A percentile compares a stretch with the other conserved stretches of the same genome.
These are phyloP conservation scores for Suhomyces faveliae DNA, from an alignment of 805 yeast genomes.

Conservation along the genomic window DNA sequence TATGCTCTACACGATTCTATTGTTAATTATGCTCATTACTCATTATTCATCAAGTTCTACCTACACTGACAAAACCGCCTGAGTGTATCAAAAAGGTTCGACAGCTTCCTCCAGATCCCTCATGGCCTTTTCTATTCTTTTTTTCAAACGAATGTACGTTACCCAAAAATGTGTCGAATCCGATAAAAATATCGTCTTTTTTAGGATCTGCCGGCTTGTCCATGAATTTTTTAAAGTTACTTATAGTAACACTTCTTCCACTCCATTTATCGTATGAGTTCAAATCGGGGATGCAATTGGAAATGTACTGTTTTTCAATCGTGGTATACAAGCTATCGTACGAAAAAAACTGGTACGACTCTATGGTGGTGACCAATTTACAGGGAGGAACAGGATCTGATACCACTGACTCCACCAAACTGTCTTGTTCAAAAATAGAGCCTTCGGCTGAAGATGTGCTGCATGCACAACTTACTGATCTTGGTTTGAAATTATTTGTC, in stretches of 20 bases:
- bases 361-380: slow-evolving; percentile 8
- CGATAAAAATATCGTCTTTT: slow-evolving; percentile 9
- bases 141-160: slow-evolving; percentile 5
- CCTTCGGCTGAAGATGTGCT: not conserved
- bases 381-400: not conserved
- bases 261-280: slow-evolving; percentile 41
- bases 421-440: not conserved
- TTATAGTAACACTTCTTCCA: slow-evolving; percentile 11
- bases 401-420: not conserved
- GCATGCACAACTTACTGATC: not conserved
- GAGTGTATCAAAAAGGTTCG: slow-evolving; percentile 25
- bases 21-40: not conserved
- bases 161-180: slow-evolving; percentile 3
- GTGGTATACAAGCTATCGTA: slow-evolving; percentile 18
- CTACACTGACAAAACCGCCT: slow-evolving; percentile 28
- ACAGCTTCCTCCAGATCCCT: slow-evolving; percentile 13
- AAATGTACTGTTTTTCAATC: slow-evolving; percentile 36
- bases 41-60: not conserved
- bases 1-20: not conserved
- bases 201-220: not conserved
- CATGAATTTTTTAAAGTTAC: slow-evolving; percentile 8
- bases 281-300: slow-evolving; percentile 37
- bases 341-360: slow-evolving; percentile 12
- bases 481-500: not conserved
- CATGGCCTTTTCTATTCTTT: not conserved